Base-by-base conservation (phyloP, 768 basidiomycete species). In the Phanerodontia chrysosporium region DNA sequence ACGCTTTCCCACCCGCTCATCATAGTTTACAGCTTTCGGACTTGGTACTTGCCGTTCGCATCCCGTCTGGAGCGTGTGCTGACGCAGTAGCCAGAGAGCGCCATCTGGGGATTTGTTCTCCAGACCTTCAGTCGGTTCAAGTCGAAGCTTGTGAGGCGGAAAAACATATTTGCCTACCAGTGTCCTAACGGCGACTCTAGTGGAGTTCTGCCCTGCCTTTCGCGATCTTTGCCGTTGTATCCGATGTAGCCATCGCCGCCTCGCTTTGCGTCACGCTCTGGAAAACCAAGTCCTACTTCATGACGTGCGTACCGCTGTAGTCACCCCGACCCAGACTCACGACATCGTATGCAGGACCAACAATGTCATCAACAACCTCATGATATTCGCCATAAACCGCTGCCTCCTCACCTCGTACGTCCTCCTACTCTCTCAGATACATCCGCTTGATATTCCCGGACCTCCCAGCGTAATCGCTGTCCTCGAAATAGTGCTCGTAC, bases 351-450 rank as follows among this genome's bases (percentile, higher is more conserved):
- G 6, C 52, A 80, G 79, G 28, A 79, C 80, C 1, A 76, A 79
- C 51, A 70, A 67, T 0, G 58, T 80, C 13, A 67, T 81, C 16
- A 75, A 75, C 16, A 72, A 67, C 1, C 66, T 81, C 25, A 81
- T 80, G 4, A 65, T 81, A 25, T 81, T 78, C 60, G 77, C 80
- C 4, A 77, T 81, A 61, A 80, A 80, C 59, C 79, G 79, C 5
- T 80, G 79, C 56, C 59, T 81, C 13, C 64, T 81, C 39, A 80
- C 80, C 29, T 77, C 77, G 79, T 80, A 60, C 55, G 78, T 69
- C 3, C 14, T 18, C 45, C 22, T 21, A 27, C 39, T 29, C 39
- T 25, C 13, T 28, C 42, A 3, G 36, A 25, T 22, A 16, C 35
- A 16, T 2, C 24, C 36, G n/a, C n/a, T n/a, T n/a, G n/a, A n/a